Conservation (phyloP, 1,139 yeast species). For the Yamadazyma taylorii region DNA sequence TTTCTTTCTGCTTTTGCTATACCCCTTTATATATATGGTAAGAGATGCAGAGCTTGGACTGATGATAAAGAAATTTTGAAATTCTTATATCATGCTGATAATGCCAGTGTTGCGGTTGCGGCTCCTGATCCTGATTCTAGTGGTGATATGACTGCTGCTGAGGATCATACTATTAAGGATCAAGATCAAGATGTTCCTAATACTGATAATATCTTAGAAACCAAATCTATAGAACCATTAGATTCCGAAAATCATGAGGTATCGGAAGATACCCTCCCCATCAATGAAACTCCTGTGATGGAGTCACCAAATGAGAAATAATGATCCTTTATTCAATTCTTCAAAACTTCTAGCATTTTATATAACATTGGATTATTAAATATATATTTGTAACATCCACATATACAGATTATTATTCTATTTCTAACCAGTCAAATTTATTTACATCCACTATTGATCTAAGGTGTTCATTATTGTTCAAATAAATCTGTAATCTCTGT, state of each 20-base stretch:
- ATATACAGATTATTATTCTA: conserved; percentile 1
- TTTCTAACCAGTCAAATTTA: conserved; percentile 2
- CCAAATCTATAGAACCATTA: conserved; percentile 2
- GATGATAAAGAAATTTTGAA: conserved; percentile 40
- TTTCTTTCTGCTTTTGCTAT: conserved; percentile 50
- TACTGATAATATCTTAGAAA: conserved; percentile 4
- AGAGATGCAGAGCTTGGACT: conserved; percentile 51
- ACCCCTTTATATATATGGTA: conserved; percentile 59
- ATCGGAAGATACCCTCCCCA: conserved; percentile 1
- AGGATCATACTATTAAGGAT: too few species aligned
- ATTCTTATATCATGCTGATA: conserved; percentile 30
- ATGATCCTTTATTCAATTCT: too few species aligned
- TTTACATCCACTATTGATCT: conserved; percentile 1
- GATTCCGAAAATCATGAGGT: conserved; percentile 2
- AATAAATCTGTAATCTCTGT: conserved; percentile 32
- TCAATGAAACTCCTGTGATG: too few species aligned
- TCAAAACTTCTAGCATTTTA: too few species aligned
- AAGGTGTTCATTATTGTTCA: conserved; percentile 2
- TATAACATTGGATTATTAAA: too few species aligned
- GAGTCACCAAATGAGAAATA: too few species aligned
- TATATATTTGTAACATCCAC: background rate
- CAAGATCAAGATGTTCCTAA: conserved; percentile 5
- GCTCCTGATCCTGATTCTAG: conserved; percentile 8
- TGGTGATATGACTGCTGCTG: conserved; percentile 2
- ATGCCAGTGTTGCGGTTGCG: conserved; percentile 15